A percentile compares a stretch with the other conserved stretches of the same genome.
phyloP scores from a whole-genome alignment of 768 basidiomycete species.

The Pleurotus salmoneostramineus region DNA sequence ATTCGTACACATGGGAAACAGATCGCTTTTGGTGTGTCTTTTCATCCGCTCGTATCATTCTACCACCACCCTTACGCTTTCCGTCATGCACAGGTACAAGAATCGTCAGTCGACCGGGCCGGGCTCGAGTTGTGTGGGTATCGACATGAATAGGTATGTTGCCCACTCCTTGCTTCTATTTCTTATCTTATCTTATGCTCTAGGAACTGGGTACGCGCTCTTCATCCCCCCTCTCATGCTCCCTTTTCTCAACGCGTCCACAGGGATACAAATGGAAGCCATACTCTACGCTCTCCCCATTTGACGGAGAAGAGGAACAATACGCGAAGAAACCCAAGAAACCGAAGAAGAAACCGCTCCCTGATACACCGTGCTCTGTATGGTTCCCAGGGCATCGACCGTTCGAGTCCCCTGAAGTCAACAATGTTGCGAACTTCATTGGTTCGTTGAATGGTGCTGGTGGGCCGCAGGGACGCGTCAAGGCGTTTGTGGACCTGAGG shows the following conservation, averaged over 20 bases:
- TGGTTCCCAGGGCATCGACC: constrained; percentile 73
- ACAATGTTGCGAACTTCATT: constrained; percentile 70
- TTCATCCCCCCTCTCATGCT: not conserved
- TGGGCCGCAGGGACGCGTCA: constrained; percentile 28
- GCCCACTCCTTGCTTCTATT: not conserved
- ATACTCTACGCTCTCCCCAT: not conserved
- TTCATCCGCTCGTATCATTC: not conserved
- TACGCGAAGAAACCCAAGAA: not conserved
- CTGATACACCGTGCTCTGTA: constrained; percentile 60
- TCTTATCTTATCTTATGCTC: not conserved
- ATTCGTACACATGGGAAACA: constrained; percentile 66
- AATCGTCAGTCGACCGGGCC: constrained; percentile 56
- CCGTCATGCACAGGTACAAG: constrained; percentile 76
- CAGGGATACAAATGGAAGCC: constrained; percentile 73
- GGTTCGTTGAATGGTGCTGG: constrained; percentile 30
- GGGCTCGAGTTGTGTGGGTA: constrained; percentile 51
- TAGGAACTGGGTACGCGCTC: constrained; percentile 54
- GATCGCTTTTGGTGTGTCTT: constrained; percentile 59
- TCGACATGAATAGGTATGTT: constrained; percentile 73
- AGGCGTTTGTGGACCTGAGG: constrained; percentile 70
- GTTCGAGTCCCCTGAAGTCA: constrained; percentile 76
- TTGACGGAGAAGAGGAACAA: too few relatives aligned
- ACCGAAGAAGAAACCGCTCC: constrained; percentile 19
- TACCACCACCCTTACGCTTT: too few relatives aligned
- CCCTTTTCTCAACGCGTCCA: constrained; percentile 1